Evolutionary conservation across 441 rosid genomes (phyloP).

Genomic region (Pelargonium myrrhifolium): DNA sequence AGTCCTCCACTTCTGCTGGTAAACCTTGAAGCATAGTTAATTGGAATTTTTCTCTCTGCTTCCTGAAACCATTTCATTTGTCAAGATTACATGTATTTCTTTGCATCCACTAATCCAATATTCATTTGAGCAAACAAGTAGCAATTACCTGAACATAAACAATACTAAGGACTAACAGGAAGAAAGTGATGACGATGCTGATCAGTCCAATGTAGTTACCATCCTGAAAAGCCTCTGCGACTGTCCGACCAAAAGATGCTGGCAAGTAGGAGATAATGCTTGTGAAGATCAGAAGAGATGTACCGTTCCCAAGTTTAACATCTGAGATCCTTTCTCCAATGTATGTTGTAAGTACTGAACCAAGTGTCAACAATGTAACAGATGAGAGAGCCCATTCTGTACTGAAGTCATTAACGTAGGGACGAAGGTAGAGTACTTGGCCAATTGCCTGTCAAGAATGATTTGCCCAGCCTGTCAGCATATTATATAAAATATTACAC

Average conservation of each 20-base stretch:
- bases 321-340: constrained; percentile 87
- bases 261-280: constrained; percentile 96
- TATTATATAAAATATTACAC: neutral
- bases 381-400: constrained; percentile 82
- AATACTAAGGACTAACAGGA: constrained; percentile 76
- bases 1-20: constrained; percentile 71
- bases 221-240: constrained; percentile 71
- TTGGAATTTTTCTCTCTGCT: constrained; percentile 97
- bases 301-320: constrained; percentile 94
- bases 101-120: constrained; percentile 14
- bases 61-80: constrained; percentile 51
- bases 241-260: constrained; percentile 93
- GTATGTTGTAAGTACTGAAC: constrained; percentile 78
- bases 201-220: constrained; percentile 85
- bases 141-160: constrained; percentile 91
- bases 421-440: constrained; percentile 81
- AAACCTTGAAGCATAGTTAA: constrained; percentile 93
- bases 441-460: constrained; percentile 63
- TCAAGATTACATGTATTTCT: constrained; percentile 21
- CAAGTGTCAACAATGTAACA: constrained; percentile 71
- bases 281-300: constrained; percentile 86
- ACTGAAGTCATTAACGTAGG: constrained; percentile 83
- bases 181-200: constrained; percentile 58
- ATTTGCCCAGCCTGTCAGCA: neutral
- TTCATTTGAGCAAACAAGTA: constrained; percentile 7